Evolutionary conservation across 257 asterid genomes (phyloP).

Genomic region (Thymus mandschuricus): DNA sequence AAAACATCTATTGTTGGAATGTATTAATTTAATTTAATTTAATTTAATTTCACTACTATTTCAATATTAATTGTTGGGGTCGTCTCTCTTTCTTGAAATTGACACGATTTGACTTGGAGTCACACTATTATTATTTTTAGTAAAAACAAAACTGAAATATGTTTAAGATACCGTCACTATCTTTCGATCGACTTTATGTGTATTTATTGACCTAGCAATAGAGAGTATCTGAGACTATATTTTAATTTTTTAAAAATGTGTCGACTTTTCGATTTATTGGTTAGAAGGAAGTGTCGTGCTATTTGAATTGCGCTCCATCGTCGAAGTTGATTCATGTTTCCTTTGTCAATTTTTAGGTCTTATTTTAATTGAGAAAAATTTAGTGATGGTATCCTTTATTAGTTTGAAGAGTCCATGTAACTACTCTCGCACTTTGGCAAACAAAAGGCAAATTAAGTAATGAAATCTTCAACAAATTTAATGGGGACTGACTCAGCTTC

Average conservation of each 20-base stretch:
- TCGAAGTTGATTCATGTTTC: too few species aligned
- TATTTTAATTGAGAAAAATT: conserved; percentile 3
- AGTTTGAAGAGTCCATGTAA: conserved; percentile 14
- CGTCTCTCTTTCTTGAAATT: conserved; percentile 18
- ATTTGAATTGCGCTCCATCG: too few species aligned
- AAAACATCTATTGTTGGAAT: conserved; percentile 28
- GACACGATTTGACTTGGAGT: conserved; percentile 37
- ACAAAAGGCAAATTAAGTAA: conserved; percentile 25
- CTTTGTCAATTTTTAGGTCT: neutral
- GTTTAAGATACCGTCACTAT: neutral
- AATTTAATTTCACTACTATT: too few species aligned
- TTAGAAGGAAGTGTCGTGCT: too few species aligned
- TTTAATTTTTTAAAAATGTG: too few species aligned
- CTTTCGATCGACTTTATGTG: too few species aligned
- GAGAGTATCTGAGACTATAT: too few species aligned
- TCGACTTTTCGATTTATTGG: too few species aligned
- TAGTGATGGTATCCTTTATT: neutral
- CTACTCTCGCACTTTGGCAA: conserved; percentile 29
- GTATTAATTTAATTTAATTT: neutral
- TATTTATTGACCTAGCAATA: too few species aligned
- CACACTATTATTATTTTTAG: neutral
- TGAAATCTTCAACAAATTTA: conserved; percentile 9
- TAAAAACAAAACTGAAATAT: neutral
- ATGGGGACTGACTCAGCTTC: conserved; percentile 28
- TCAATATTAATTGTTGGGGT: conserved; percentile 1